These are phyloP conservation scores for Bipolaris sorokiniana DNA, from an alignment of 2,329 filamentous ascomycete genomes.

Conservation along the genomic window DNA sequence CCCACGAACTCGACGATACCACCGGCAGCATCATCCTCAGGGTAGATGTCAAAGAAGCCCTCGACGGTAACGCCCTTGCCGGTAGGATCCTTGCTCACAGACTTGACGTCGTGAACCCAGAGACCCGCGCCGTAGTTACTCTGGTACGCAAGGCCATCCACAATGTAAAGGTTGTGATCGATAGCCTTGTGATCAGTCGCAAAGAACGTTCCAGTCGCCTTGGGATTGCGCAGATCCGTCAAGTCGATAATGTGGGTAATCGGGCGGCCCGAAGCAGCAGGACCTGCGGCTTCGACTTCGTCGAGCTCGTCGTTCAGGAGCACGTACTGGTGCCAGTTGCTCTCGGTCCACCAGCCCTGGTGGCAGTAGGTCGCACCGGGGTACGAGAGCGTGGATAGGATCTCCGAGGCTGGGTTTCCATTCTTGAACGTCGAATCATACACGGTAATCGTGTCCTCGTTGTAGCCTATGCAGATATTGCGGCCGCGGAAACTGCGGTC, in stretches of 20 bases:
- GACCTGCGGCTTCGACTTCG: slow-evolving; percentile 36
- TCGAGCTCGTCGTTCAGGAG: slow-evolving; percentile 46
- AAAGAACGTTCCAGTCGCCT: slow-evolving; percentile 51
- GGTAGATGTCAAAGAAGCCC: slow-evolving; percentile 52
- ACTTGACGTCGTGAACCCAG: slow-evolving; percentile 49
- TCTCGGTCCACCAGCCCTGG: slow-evolving; percentile 61
- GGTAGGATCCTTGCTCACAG: slow-evolving; percentile 48
- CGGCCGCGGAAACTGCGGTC: slow-evolving; percentile 55
- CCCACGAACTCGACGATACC: slow-evolving; percentile 52
- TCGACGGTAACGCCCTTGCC: slow-evolving; percentile 49
- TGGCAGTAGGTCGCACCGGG: slow-evolving; percentile 63
- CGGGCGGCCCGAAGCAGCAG: slow-evolving; percentile 40
- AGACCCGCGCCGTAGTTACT: slow-evolving; percentile 51
- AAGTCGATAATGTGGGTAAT: slow-evolving; percentile 47
- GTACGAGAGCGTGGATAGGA: slow-evolving; percentile 62
- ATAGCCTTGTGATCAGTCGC: slow-evolving; percentile 47
- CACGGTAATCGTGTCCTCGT: slow-evolving; percentile 60
- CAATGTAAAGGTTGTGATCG: slow-evolving; percentile 56
- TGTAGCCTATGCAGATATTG: slow-evolving; percentile 64
- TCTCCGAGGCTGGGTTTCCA: slow-evolving; percentile 61
- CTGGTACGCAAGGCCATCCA: slow-evolving; percentile 51
- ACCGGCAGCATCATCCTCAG: slow-evolving; percentile 48
- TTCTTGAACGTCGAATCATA: slow-evolving; percentile 61
- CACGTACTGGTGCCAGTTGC: slow-evolving; percentile 43
- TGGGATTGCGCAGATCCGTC: slow-evolving; percentile 41